These are phyloP conservation scores for Penicillium sp. DNA, from an alignment of 2,329 filamentous ascomycete genomes.

Conservation along the genomic window DNA sequence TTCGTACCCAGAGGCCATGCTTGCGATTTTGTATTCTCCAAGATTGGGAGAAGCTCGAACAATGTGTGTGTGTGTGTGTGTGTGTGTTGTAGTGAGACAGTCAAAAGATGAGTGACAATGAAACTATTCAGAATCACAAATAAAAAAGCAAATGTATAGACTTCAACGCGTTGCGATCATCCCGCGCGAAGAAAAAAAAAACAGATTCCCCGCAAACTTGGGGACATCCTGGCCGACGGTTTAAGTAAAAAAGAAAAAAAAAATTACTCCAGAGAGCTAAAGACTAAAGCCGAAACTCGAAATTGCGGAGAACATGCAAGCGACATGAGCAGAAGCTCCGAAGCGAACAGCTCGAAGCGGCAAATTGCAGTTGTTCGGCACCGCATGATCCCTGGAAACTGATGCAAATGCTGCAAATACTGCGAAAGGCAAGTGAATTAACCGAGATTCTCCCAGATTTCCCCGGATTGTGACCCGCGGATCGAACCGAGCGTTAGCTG, in stretches of 20 bases:
- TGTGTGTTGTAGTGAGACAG: background rate
- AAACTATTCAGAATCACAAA: background rate
- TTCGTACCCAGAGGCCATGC: conserved; percentile 9
- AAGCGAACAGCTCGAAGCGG: conserved; percentile 11
- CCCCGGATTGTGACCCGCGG: conserved; percentile 17
- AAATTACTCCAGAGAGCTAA: background rate
- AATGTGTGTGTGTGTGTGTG: background rate
- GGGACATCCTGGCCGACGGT: conserved; percentile 15
- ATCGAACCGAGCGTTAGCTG: conserved; percentile 13
- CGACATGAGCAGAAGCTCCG: conserved; percentile 15
- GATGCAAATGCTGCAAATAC: background rate
- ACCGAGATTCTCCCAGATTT: conserved; percentile 8
- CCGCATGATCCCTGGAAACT: conserved; percentile 12
- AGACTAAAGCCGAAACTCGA: conserved; percentile 3
- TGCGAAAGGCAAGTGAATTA: background rate
- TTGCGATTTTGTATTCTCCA: background rate
- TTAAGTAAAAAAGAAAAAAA: background rate
- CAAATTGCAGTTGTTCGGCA: conserved; percentile 4
- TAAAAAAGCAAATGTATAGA: background rate
- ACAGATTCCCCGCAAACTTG: conserved; percentile 20
- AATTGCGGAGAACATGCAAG: conserved; percentile 24
- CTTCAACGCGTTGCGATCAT: conserved; percentile 4
- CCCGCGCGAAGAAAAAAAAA: background rate
- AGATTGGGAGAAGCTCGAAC: background rate
- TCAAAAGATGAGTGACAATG: background rate